A percentile compares a stretch with the other conserved stretches of the same genome.
Evolutionary conservation across 805 yeast species (phyloP).

Genomic region (Ogataea haglerorum): DNA sequence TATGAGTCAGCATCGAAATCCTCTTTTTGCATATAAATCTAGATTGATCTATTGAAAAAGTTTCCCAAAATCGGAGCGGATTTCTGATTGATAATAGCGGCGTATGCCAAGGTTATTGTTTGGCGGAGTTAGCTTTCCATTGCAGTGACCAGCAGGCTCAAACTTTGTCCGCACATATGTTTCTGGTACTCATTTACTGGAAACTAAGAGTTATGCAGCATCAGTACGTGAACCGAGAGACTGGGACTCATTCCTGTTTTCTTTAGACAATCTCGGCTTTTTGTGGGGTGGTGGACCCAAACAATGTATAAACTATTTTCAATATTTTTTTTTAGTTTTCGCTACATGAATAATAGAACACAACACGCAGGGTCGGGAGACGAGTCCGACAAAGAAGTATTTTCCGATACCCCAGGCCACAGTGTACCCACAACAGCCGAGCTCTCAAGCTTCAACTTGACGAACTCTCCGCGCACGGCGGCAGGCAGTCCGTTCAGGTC

Average conservation of each 20-base stretch:
- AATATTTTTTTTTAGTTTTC: slow-evolving; percentile 2
- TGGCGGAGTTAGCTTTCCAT: too few species aligned
- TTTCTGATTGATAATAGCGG: too few species aligned
- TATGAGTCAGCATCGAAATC: background rate
- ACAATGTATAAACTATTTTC: too few species aligned
- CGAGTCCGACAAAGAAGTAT: slow-evolving; percentile 12
- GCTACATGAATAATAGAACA: slow-evolving; percentile 6
- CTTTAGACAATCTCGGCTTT: too few species aligned
- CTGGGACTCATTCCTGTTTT: too few species aligned
- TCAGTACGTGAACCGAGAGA: too few species aligned
- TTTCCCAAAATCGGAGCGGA: background rate
- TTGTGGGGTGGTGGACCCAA: too few species aligned
- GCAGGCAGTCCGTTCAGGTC: slow-evolving; percentile 11
- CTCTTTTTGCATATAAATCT: background rate
- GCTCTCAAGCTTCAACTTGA: slow-evolving; percentile 1
- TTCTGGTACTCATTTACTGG: too few species aligned
- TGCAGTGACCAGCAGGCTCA: too few species aligned
- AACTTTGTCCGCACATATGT: too few species aligned
- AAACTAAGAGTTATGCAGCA: too few species aligned
- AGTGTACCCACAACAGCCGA: slow-evolving; percentile 15
- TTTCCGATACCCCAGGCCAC: slow-evolving; percentile 6
- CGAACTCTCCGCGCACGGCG: slow-evolving; percentile 6
- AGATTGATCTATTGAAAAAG: background rate
- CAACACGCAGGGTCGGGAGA: slow-evolving; percentile 3
- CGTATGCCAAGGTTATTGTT: too few species aligned